Evolutionary conservation across 371 early-diverging fungal species (phyloP), one percentile per base, ranked within the genome.

Genomic region (Zancudomyces culisetae): DNA sequence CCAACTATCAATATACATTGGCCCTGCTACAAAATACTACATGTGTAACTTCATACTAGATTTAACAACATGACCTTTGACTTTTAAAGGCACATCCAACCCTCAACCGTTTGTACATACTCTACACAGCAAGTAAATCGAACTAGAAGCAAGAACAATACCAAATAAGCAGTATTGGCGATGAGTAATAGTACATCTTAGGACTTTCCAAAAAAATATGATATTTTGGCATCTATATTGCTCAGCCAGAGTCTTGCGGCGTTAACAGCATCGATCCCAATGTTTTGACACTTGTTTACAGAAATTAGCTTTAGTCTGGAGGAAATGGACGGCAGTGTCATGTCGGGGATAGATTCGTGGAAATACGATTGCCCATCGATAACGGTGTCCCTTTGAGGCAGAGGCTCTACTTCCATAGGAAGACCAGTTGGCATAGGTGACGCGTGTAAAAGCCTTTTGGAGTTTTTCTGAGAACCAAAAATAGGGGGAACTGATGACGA

Each of bases 281-380:
- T 27, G 8, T 48, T n/a, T n/a, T 48, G n/a, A 27, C 48, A 48
- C 10, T 27, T 20, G 26, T 48, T 48, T 18, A 48, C 10, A 10
- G 48, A 48, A 3, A 48, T 20, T 27, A 48, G n/a, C 29, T 48
- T 48, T n/a, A 43, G n/a, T 8, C n/a, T 43, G 45, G 45, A n/a
- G 45, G 8, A 43, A 4, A 22, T 40, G 40, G 40, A n/a, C n/a
- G 10, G 13, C n/a, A 40, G n/a, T 40, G 10, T 40, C n/a, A n/a
- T n/a, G n/a, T n/a, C n/a, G n/a, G n/a, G n/a, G n/a, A n/a, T n/a
- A n/a, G n/a, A n/a, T n/a, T n/a, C n/a, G n/a, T n/a, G n/a, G 15
- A 35, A 35, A 15, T 35, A 10, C 10, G 10, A 35, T 35, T 35
- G 35, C n/a, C n/a, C n/a, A n/a, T n/a, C n/a, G n/a, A n/a, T n/a